Evolutionary conservation across 78 protist genomes (phyloP).

Genomic region (Acrasis kona): DNA sequence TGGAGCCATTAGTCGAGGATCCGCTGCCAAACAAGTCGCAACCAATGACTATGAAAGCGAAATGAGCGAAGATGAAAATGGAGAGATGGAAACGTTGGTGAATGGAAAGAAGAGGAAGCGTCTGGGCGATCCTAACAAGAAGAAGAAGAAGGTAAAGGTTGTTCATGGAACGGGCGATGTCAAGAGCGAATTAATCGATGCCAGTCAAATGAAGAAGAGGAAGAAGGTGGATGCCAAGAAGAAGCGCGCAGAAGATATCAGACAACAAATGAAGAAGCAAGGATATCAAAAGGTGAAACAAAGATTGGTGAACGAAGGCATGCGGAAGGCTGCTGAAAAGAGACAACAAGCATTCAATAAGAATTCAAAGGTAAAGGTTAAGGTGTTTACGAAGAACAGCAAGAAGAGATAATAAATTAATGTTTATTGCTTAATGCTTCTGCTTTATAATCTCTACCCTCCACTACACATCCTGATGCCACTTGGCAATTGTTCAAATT

Average conservation of each 20-base stretch:
- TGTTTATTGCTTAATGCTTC: too few relatives aligned
- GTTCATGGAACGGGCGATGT: neutral
- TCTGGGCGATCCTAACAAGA: neutral
- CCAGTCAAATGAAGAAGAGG: too few relatives aligned
- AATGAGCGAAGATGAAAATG: neutral
- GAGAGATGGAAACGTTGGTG: neutral
- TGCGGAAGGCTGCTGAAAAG: neutral
- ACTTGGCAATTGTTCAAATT: too few relatives aligned
- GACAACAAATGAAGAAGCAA: too few relatives aligned
- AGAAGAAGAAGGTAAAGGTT: neutral
- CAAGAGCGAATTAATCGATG: neutral
- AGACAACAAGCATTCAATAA: neutral
- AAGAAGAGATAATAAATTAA: too few relatives aligned
- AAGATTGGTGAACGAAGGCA: neutral
- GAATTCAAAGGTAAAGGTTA: too few relatives aligned
- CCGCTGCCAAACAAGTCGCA: neutral
- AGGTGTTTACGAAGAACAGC: too few relatives aligned
- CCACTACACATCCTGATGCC: too few relatives aligned
- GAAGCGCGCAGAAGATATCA: too few relatives aligned
- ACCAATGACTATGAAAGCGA: neutral
- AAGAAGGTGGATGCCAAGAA: too few relatives aligned
- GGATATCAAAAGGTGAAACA: neutral
- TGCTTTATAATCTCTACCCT: too few relatives aligned
- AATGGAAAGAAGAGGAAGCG: neutral
- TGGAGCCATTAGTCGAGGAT: neutral